phyloP scores from a whole-genome alignment of 106 monocot genomes.

The Phalaenopsis equestris region DNA sequence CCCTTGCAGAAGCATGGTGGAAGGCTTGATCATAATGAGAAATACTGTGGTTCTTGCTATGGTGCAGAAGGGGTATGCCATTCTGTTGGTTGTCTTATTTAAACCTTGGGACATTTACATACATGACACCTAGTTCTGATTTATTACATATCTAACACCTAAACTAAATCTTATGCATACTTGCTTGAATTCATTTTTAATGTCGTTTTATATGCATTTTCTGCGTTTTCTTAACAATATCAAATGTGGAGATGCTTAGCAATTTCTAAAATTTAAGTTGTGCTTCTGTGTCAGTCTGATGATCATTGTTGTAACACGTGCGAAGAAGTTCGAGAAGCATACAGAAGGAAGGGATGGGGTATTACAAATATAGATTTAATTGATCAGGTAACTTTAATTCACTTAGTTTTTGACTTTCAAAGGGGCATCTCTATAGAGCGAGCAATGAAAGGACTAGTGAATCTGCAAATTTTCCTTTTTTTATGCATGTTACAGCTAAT shows the following conservation, averaged over 20 bases:
- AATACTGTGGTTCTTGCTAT: constrained; percentile 53
- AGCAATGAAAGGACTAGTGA: background rate
- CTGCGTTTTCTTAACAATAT: background rate
- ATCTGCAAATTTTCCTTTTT: background rate
- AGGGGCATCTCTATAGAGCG: background rate
- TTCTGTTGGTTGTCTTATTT: background rate
- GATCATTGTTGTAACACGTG: constrained; percentile 97
- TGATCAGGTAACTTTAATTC: constrained; percentile 59
- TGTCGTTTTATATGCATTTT: background rate
- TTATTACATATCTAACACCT: no score
- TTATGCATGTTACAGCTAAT: background rate
- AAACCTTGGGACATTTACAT: no score
- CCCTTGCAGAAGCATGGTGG: constrained; percentile 54
- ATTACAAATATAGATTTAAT: constrained; percentile 66
- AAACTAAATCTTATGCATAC: background rate
- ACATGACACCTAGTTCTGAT: no score
- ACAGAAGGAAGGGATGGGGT: constrained; percentile 88
- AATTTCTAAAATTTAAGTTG: background rate
- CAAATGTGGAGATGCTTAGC: background rate
- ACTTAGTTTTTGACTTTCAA: background rate
- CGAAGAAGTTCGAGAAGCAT: constrained; percentile 94
- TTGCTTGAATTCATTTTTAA: background rate
- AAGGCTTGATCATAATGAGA: constrained; percentile 52
- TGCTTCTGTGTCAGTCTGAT: constrained; percentile 52
- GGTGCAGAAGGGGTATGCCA: constrained; percentile 38